Conservation (phyloP, 345 rosid species). For the Eucalyptus guilfoylei region DNA sequence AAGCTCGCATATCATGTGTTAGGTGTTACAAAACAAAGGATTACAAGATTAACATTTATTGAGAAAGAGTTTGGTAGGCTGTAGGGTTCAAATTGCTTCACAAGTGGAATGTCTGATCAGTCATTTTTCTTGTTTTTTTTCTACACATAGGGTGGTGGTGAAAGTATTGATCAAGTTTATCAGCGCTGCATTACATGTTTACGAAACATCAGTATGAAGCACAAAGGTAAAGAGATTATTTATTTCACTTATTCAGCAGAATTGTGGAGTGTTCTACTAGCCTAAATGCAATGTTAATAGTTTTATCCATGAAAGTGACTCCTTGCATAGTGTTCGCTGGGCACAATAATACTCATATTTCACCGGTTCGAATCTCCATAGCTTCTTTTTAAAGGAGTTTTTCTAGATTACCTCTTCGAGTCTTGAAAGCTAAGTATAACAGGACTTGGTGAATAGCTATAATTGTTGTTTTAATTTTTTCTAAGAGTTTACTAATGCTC, state of each 20-base stretch:
- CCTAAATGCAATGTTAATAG: background rate
- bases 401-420: background rate
- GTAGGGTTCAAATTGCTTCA: background rate
- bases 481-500: background rate
- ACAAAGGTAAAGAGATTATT: slow-evolving; percentile 29
- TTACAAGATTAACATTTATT: background rate
- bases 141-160: slow-evolving; percentile 82
- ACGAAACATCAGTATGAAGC: slow-evolving; percentile 53
- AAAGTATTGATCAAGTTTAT: slow-evolving; percentile 64
- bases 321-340: background rate
- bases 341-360: background rate
- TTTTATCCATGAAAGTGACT: background rate
- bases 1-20: background rate
- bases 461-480: background rate
- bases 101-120: background rate
- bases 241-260: background rate
- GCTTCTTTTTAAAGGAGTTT: background rate
- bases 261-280: background rate
- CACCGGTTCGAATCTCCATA: background rate
- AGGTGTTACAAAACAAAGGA: background rate
- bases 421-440: background rate
- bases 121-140: background rate
- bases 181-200: slow-evolving; percentile 55
- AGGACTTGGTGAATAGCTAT: background rate
- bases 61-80: background rate